Percentiles rank a stretch among this genome's conserved stretches.
Conservation (phyloP, 2,329 filamentous ascomycete genomes). For the Neurospora crassa region DNA sequence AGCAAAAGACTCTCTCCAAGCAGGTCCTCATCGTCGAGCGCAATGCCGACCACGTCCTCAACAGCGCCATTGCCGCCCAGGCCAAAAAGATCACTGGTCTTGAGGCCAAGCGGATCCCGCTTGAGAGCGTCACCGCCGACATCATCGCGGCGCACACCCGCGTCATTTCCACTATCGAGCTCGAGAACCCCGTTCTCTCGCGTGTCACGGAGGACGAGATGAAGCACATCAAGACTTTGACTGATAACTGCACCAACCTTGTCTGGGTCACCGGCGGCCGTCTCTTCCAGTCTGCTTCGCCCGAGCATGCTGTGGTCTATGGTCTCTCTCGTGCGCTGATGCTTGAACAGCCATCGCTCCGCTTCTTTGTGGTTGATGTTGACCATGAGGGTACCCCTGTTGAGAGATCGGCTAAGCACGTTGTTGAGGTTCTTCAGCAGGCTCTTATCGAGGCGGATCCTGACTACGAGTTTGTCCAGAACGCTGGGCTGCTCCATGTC, state of each 20-base stretch:
- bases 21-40: background rate
- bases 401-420: background rate
- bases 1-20: background rate
- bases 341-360: constrained; percentile 19
- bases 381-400: constrained; percentile 4
- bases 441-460: constrained; percentile 1
- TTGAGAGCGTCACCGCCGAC: background rate
- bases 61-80: background rate
- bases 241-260: constrained; percentile 13
- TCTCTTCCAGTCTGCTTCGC: constrained; percentile 16
- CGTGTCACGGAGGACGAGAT: constrained; percentile 20
- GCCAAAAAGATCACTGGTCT: background rate
- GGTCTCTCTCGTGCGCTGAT: constrained; percentile 18
- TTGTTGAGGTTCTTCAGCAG: constrained; percentile 1
- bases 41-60: background rate
- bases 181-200: constrained; percentile 20
- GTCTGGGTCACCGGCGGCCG: constrained; percentile 22
- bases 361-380: constrained; percentile 18
- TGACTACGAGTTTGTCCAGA: constrained; percentile 17
- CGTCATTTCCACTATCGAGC: constrained; percentile 22
- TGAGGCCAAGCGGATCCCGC: background rate
- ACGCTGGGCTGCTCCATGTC: constrained; percentile 17
- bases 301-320: constrained; percentile 19
- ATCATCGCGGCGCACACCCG: constrained; percentile 9
- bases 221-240: constrained; percentile 17